These are phyloP conservation scores for Spirogloea muscicola DNA, from an alignment of 139 green algal genomes.

Conservation along the genomic window DNA sequence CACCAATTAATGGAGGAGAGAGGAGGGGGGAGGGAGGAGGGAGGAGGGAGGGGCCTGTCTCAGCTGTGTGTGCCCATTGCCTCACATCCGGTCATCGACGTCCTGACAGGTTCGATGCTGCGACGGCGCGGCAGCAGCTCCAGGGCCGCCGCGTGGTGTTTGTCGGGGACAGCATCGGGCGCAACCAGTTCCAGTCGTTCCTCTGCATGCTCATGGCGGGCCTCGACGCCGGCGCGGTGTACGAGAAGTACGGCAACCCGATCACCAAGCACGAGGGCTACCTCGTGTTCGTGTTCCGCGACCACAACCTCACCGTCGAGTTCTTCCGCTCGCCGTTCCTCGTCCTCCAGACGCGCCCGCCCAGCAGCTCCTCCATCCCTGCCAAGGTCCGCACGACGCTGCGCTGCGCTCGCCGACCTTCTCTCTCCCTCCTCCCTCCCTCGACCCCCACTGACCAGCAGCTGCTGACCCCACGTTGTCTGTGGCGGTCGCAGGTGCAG, in stretches of 20 bases:
- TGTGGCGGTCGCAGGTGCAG: not conserved
- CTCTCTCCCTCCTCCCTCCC: too few relatives aligned
- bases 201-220: not conserved
- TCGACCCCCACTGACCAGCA: not conserved
- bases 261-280: not conserved
- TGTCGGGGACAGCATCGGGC: not conserved
- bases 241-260: not conserved
- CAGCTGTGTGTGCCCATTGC: too few relatives aligned
- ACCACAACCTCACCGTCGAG: constrained; percentile 1
- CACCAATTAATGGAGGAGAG: too few relatives aligned
- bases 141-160: constrained; percentile 7
- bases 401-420: too few relatives aligned
- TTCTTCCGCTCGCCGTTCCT: constrained; percentile 6
- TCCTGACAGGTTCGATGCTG: constrained; percentile 7
- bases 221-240: not conserved
- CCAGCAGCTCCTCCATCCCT: not conserved
- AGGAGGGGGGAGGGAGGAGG: too few relatives aligned
- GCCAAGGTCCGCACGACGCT: not conserved
- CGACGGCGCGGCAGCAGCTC: not conserved
- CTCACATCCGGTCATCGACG: too few relatives aligned
- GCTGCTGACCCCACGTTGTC: not conserved
- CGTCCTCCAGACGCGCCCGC: not conserved
- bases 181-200: constrained; percentile 12
- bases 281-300: not conserved
- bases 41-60: too few relatives aligned